Percentiles rank a stretch among this genome's conserved stretches.
Conservation (phyloP, 2,329 filamentous ascomycete species). For the Ophiostoma quercus region DNA sequence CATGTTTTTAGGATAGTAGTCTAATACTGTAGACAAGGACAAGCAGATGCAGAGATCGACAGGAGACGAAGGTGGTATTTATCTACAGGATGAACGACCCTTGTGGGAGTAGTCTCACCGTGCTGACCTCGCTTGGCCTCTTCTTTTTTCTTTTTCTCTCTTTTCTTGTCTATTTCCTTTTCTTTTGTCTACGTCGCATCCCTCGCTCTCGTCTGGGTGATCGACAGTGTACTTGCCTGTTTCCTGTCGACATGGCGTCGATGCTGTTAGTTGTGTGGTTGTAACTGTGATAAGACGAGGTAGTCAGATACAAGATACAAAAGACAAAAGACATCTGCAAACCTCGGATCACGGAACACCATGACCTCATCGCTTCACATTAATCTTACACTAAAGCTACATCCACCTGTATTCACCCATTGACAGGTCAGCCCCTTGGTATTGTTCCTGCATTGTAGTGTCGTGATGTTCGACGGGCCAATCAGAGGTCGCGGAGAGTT, state of each 20-base stretch:
- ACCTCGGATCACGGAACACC: neutral
- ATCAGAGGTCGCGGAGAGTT: neutral
- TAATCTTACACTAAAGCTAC: too few species aligned
- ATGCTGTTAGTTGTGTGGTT: neutral
- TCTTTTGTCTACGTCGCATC: too few species aligned
- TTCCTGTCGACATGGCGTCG: neutral
- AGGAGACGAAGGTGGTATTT: neutral
- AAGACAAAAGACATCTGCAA: neutral
- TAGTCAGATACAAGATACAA: neutral
- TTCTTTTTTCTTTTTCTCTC: too few species aligned
- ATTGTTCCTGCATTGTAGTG: neutral
- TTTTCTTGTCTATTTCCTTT: neutral
- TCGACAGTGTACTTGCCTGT: neutral
- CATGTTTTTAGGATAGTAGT: neutral
- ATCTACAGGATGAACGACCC: neutral
- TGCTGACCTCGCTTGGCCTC: neutral
- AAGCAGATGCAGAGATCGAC: neutral
- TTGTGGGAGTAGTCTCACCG: too few species aligned
- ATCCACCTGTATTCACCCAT: neutral
- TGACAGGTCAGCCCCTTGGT: conserved; percentile 7
- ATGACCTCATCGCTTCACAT: neutral
- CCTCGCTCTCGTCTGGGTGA: neutral
- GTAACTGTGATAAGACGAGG: neutral
- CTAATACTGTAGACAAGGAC: too few species aligned
- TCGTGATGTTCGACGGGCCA: neutral